Conservation (phyloP, 2,329 filamentous ascomycete genomes). For the Sarocladiaceae sp. region DNA sequence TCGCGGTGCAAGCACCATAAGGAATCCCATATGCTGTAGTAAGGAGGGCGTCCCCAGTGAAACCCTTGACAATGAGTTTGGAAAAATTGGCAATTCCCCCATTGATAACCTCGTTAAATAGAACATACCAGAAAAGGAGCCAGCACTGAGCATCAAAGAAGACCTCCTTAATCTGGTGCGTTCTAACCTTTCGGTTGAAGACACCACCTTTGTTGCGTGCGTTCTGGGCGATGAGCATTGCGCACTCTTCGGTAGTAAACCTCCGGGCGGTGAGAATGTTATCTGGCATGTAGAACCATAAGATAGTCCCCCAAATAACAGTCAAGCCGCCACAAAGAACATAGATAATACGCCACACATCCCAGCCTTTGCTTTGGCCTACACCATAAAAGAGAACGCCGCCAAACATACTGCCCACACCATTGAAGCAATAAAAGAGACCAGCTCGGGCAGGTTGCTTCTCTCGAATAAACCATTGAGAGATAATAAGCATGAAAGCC, state of each 20-base stretch:
- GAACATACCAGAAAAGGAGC: slow-evolving; percentile 30
- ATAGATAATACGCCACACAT: slow-evolving; percentile 47
- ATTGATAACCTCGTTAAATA: slow-evolving; percentile 18
- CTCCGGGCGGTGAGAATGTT: slow-evolving; percentile 12
- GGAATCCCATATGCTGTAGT: slow-evolving; percentile 40
- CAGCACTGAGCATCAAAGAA: slow-evolving; percentile 33
- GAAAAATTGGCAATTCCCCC: slow-evolving; percentile 21
- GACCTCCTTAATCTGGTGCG: slow-evolving; percentile 32
- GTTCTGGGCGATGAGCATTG: slow-evolving; percentile 56
- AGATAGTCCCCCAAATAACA: slow-evolving; percentile 36
- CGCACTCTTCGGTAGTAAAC: slow-evolving; percentile 10
- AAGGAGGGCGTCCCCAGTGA: slow-evolving; percentile 21
- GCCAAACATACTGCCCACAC: slow-evolving; percentile 28
- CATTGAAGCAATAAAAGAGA: slow-evolving; percentile 17
- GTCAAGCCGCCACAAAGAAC: slow-evolving; percentile 42
- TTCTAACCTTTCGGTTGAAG: slow-evolving; percentile 33
- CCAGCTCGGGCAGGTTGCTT: slow-evolving; percentile 39
- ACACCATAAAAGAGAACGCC: slow-evolving; percentile 44
- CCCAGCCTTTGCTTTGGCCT: slow-evolving; percentile 38
- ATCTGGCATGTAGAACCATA: slow-evolving; percentile 40
- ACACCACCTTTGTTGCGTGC: slow-evolving; percentile 35
- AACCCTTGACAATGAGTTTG: slow-evolving; percentile 26
- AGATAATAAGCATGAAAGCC: too few relatives aligned
- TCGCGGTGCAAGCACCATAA: slow-evolving; percentile 11
- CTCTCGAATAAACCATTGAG: too few relatives aligned